Conservation (phyloP, 768 basidiomycete genomes). For the Phaeotremella fagi region DNA sequence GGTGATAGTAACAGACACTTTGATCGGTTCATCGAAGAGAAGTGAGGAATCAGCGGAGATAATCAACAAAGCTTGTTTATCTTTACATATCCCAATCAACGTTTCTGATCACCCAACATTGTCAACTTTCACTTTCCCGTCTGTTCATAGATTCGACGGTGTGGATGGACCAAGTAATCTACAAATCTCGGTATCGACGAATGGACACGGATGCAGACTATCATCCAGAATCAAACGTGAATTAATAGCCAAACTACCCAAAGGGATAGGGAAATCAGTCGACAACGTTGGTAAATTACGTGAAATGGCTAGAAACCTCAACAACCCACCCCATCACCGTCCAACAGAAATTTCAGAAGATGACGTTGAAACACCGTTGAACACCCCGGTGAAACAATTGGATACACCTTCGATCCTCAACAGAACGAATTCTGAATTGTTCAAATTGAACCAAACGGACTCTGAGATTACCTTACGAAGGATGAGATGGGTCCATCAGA, state of each 20-base stretch:
- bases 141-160: conserved; percentile 76
- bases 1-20: conserved; percentile 77
- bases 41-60: conserved; percentile 56
- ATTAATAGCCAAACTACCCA: conserved; percentile 66
- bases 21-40: conserved; percentile 52
- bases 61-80: conserved; percentile 58
- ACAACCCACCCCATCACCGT: conserved; percentile 45
- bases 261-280: conserved; percentile 68
- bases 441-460: conserved; percentile 11
- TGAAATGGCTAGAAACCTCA: conserved; percentile 44
- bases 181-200: conserved; percentile 77
- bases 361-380: conserved; percentile 52
- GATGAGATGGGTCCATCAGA: conserved; percentile 90
- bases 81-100: conserved; percentile 68
- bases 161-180: conserved; percentile 40
- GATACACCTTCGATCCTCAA: conserved; percentile 30
- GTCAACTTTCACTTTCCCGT: conserved; percentile 83
- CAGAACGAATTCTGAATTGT: conserved; percentile 19
- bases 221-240: conserved; percentile 74
- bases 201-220: conserved; percentile 83
- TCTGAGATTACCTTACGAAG: conserved; percentile 55
- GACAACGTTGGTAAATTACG: conserved; percentile 68
- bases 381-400: conserved; percentile 50
- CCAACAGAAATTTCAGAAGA: conserved; percentile 30
- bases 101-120: conserved; percentile 79